Conservation (phyloP, 176 grass and related monocot species). For the sorghum (Sorghum bicolor) region Sorghum_bicolor_NCBIv3 NC_012876.2:56463501-56464000, state of each 20-base stretch:
- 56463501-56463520: too few species aligned
- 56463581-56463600: not conserved
- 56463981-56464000: not conserved
- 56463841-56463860: too few species aligned
- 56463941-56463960: conserved; percentile 3
- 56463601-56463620: not conserved
- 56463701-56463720: conserved; percentile 1
- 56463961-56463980: conserved; percentile 34
- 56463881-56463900: conserved; percentile 6
- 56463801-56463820: not conserved
- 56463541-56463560: too few species aligned
- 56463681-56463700: not conserved
- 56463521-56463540: too few species aligned
- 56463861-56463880: not conserved
- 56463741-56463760: not conserved
- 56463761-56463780: conserved; percentile 29
- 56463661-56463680: not conserved
- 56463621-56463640: not conserved
- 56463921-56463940: not conserved
- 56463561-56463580: not conserved
- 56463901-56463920: conserved; percentile 2
- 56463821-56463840: not conserved
- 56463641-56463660: not conserved
- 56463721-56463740: conserved; percentile 18
- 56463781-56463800: not conserved